Base-by-base conservation (phyloP, 1,139 yeast genomes). In the Blastobotrys persicus region DNA sequence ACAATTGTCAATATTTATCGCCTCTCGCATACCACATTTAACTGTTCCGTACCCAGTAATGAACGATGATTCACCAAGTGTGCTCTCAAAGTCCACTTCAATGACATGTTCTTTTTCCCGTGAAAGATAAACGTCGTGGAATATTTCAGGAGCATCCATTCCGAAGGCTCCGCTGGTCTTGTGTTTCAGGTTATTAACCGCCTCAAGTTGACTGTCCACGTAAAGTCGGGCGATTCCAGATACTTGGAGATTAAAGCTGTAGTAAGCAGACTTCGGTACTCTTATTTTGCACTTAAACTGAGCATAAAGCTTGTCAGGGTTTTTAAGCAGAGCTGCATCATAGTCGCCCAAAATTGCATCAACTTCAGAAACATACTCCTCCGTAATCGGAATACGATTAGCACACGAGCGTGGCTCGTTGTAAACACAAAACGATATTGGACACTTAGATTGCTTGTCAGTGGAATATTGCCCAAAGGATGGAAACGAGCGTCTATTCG, bases 111-210 rank as follows among this genome's bases (percentile, higher is more conserved):
- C 55, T 50, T 65, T 60, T 7, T 77, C 80, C 50, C 67, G 66
- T 44, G 67, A 68, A 52, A 79, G 64, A 2, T 57, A 31, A 17
- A 72, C 61, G 1, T 55, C 49, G 14, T 71, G 72, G 12, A 61
- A 68, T 51, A 67, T 76, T 59, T 78, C 81, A 31, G 69, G 58
- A 20, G 81, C 71, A 48, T 80, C 81, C 60, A 70, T 64, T 13
- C 77, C 75, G 50, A 73, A 71, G 64, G 76, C 76, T 2, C 67
- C 65, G 42, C 83, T 83, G 38, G 61, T 59, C 14, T 56, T 68
- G 66, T 80, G 84, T 18, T 71, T 63, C 44, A 78, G 74, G 59
- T 74, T 75, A 66, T 79, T 78, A 60, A 79, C 83, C 50, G 78
- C 77, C 32, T 79, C 68, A 45, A 78, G 66, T 58, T 76, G 62